These are phyloP conservation scores for Coffea humblotiana DNA, from an alignment of 305 asterid genomes.

Conservation along the genomic window DNA sequence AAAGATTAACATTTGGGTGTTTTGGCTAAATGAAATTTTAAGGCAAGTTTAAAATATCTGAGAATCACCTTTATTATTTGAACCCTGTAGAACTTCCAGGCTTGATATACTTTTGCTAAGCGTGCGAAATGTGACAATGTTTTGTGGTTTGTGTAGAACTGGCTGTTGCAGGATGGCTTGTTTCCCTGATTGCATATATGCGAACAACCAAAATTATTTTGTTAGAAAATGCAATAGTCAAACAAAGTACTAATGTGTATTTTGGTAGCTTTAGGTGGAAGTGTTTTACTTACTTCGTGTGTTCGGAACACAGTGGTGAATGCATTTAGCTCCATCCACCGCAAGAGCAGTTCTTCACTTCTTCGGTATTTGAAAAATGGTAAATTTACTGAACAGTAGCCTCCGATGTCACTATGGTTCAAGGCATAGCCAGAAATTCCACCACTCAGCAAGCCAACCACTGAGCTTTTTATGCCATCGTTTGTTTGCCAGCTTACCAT, in stretches of 20 bases:
- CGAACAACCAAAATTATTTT: conserved; percentile 1
- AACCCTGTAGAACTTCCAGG: conserved; percentile 89
- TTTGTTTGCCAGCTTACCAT: conserved; percentile 97
- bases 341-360: conserved; percentile 79
- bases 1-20: background rate
- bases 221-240: background rate
- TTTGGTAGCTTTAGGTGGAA: background rate
- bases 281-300: conserved; percentile 66
- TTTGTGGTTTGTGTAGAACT: conserved; percentile 76
- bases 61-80: conserved; percentile 72
- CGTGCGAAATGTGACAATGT: conserved; percentile 78
- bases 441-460: conserved; percentile 79
- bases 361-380: conserved; percentile 73
- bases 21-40: background rate
- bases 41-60: background rate
- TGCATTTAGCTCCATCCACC: conserved; percentile 94
- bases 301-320: conserved; percentile 85
- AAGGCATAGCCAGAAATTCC: conserved; percentile 86
- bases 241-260: background rate
- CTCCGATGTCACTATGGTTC: conserved; percentile 94
- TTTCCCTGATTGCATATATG: conserved; percentile 57
- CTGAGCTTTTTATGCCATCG: conserved; percentile 93
- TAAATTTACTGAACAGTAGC: conserved; percentile 73
- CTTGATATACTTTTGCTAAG: conserved; percentile 73
- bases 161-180: conserved; percentile 72